Evolutionary conservation across 176 grass and related monocot species (phyloP), one percentile per base, ranked within the genome.

Genomic region (Guadua angustifolia): DNA sequence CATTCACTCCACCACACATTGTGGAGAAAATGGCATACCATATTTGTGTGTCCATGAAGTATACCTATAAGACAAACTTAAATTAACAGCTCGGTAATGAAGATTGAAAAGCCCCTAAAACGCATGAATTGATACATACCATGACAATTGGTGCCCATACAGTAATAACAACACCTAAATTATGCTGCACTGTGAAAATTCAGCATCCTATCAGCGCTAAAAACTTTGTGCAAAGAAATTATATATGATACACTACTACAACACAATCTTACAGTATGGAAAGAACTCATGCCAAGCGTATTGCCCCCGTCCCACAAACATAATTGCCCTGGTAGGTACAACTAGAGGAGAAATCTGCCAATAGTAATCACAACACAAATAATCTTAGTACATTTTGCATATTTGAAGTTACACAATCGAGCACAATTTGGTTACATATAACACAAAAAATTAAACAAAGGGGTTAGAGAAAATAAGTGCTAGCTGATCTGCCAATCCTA

Each of bases 1-100:
- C 96, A 83, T 82, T 90, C 55, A 95, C 87, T 83, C 96, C 96
- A 69, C 96, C 96, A 81, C 83, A 92, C 85, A 98, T 86, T 26
- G 96, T 98, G 49, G 93, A 98, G 86, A 98, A 98, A 94, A 98
- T 98, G 68, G 91, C 91, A 44, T 98, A 98, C 96, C 96, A 98
- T 94, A 98, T 98, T 91, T 95, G 93, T 15, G 96, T 89, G 75
- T 98, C 96, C 93, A 98, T 98, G 83, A 98, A 98, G 75, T 98
- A 98, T 42, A 98, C 96, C 95, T 98, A 80, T 38, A 74, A 17
- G 45, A 44, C 22, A 50, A 73, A 49, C 15, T 38, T 8, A 84
- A 83, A 29, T 83, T 4, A 79, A 73, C n/a, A 76, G 62, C 35
- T 58, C 86, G 82, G 77, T 50, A 50, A 65, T 69, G 65, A 9